Percentiles rank a stretch among this genome's conserved stretches.
Conservation (phyloP, 2,329 filamentous ascomycete species). For the Botrytis paeoniae region DNA sequence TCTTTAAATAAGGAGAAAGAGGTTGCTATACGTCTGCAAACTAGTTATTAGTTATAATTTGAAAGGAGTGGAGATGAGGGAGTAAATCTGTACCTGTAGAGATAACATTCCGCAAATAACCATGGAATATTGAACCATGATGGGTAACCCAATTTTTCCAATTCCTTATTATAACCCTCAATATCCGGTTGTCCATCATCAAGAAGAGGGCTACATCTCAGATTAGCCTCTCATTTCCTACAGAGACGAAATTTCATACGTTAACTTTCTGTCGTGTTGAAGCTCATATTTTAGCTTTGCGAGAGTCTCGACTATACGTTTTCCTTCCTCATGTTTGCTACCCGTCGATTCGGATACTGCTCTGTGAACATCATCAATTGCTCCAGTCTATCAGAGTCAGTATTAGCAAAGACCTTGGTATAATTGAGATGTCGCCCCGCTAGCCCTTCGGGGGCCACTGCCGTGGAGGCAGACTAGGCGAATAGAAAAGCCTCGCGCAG, state of each 20-base stretch:
- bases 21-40: slow-evolving; percentile 68
- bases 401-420: slow-evolving; percentile 18
- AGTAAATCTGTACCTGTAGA: slow-evolving; percentile 59
- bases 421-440: background rate
- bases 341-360: slow-evolving; percentile 55
- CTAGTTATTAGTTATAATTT: slow-evolving; percentile 11
- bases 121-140: slow-evolving; percentile 84
- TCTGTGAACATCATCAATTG: slow-evolving; percentile 91
- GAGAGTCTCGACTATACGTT: slow-evolving; percentile 76
- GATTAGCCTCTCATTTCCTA: slow-evolving; percentile 50
- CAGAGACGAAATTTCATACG: slow-evolving; percentile 49
- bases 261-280: slow-evolving; percentile 79
- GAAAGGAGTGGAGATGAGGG: background rate
- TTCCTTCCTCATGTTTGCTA: slow-evolving; percentile 73
- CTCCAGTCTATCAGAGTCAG: slow-evolving; percentile 64
- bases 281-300: slow-evolving; percentile 89
- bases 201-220: slow-evolving; percentile 36
- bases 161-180: slow-evolving; percentile 78
- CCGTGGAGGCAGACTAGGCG: background rate
- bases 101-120: slow-evolving; percentile 92
- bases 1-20: slow-evolving; percentile 72
- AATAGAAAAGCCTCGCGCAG: background rate
- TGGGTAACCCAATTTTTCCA: slow-evolving; percentile 68
- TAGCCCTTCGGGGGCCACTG: background rate
- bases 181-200: slow-evolving; percentile 52